Base-by-base conservation (phyloP, 148 eudicot species). In the Camellia sinensis region DNA sequence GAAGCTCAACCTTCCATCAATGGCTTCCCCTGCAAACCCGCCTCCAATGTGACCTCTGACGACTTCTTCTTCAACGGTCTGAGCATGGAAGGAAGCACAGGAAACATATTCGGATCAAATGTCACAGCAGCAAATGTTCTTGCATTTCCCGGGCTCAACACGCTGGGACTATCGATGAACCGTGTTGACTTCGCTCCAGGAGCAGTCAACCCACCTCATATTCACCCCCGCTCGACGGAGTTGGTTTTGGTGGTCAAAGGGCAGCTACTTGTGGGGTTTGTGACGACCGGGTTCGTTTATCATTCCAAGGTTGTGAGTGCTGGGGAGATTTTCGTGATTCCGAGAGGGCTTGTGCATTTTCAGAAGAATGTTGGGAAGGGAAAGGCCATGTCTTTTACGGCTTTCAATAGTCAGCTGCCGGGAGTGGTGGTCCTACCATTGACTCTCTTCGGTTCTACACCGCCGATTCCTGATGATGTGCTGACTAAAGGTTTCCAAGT, bases 331-430 rank as follows among this genome's bases (percentile, higher is more conserved):
- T 89, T 83, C 69, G 88, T 89, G 85, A 60, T 87, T 57, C 90
- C 91, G 0, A 74, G 21, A 63, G 90, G 90, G 48, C 85, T 87
- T 9, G 83, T 85, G 71, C 90, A 89, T 59, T 89, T 89, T 52
- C 87, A 89, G 78, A 13, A 72, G 80, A 89, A 87, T 64, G 85
- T 87, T 13, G 89, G 88, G 17, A 6, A 66, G 17, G 80, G 63
- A 0, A 78, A 80, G 19, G 91, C 91, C 11, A n/a, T 75, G 72
- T 10, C 78, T 1, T 4, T 89, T 43, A 69, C 87, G 5, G 82
- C 90, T 71, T 89, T 89, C 67, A 89, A 89, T 71, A 89, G 91
- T 18, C 90, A 89, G 29, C 63, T 85, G 68, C 88, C 88, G 7
- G 91, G 91, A 1, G 45, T 72, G 67, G 87, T 21, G 19, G 19